phyloP scores from a whole-genome alignment of 345 rosid genomes.

The Moricandia moricandioides region DNA sequence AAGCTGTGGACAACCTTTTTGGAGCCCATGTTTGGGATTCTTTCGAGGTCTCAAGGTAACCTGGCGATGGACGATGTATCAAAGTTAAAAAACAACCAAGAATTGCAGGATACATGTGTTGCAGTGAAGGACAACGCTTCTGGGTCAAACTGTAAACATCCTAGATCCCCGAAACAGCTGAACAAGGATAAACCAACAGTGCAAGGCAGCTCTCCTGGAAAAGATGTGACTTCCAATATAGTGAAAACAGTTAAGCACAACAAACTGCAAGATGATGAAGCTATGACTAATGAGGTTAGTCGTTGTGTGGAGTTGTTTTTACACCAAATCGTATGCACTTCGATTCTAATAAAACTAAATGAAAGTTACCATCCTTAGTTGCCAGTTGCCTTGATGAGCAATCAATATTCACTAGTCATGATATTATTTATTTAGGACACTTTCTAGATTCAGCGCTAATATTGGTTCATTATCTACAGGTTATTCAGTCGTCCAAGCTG shows the following conservation, averaged over 20 bases:
- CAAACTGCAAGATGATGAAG: slow-evolving; percentile 45
- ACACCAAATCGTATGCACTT: slow-evolving; percentile 2
- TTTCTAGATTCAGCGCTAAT: neutral
- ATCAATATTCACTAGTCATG: too few species aligned
- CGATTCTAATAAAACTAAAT: neutral
- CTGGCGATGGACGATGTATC: slow-evolving; percentile 64
- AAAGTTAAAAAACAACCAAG: slow-evolving; percentile 47
- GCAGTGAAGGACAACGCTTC: slow-evolving; percentile 49
- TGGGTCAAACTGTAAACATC: slow-evolving; percentile 47
- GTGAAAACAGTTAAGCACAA: slow-evolving; percentile 16
- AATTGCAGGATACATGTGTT: slow-evolving; percentile 43
- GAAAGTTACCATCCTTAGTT: neutral
- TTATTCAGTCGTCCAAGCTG: slow-evolving; percentile 43
- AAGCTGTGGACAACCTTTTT: slow-evolving; percentile 87
- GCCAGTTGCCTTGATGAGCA: neutral
- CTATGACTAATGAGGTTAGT: slow-evolving; percentile 53
- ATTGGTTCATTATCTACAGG: slow-evolving; percentile 45
- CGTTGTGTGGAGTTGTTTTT: slow-evolving; percentile 12
- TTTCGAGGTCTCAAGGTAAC: slow-evolving; percentile 69
- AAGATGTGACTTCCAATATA: slow-evolving; percentile 31
- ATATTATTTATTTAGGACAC: too few species aligned
- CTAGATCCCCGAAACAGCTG: slow-evolving; percentile 49
- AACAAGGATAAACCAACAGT: slow-evolving; percentile 51
- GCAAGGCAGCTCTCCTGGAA: slow-evolving; percentile 59
- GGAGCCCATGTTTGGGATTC: slow-evolving; percentile 81